Percentiles rank a stretch among this genome's conserved stretches.
phyloP scores from a whole-genome alignment of 176 grass and related monocot genomes.

The Aegilops tauschii region DNA sequence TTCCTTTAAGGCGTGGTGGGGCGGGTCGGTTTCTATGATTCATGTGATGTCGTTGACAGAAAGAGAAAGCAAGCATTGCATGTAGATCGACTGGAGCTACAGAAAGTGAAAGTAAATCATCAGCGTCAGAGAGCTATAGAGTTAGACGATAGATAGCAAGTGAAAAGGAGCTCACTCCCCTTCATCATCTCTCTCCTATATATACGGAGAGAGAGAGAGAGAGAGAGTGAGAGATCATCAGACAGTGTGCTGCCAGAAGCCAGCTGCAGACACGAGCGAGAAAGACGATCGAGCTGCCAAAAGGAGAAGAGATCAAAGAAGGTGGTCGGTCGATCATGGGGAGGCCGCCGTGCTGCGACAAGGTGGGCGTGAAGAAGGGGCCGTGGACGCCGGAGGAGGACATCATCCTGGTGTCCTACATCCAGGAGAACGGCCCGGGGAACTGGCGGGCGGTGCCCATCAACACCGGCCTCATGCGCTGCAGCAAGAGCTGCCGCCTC shows the following conservation, averaged over 20 bases:
- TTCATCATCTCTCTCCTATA: constrained; percentile 26
- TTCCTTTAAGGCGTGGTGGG: constrained; percentile 21
- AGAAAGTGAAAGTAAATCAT: constrained; percentile 36
- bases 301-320: not conserved
- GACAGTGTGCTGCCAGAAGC: constrained; percentile 14
- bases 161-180: constrained; percentile 59
- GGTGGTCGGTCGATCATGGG: constrained; percentile 36
- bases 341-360: constrained; percentile 78
- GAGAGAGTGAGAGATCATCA: not conserved
- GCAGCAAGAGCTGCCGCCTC: constrained; percentile 84
- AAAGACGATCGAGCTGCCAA: not conserved
- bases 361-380: constrained; percentile 71
- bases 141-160: constrained; percentile 40
- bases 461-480: constrained; percentile 81
- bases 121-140: constrained; percentile 39
- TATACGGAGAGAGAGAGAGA: not conserved
- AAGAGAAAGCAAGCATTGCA: constrained; percentile 29
- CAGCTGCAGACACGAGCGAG: not conserved
- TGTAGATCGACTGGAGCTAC: not conserved
- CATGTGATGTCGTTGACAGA: constrained; percentile 47
- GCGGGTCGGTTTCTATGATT: constrained; percentile 34
- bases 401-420: constrained; percentile 83
- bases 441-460: constrained; percentile 80
- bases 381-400: constrained; percentile 91
- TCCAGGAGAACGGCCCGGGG: constrained; percentile 79